Conservation (phyloP, 192 early-diverging fungal genomes). For the Backusella liffmaniae region DNA sequence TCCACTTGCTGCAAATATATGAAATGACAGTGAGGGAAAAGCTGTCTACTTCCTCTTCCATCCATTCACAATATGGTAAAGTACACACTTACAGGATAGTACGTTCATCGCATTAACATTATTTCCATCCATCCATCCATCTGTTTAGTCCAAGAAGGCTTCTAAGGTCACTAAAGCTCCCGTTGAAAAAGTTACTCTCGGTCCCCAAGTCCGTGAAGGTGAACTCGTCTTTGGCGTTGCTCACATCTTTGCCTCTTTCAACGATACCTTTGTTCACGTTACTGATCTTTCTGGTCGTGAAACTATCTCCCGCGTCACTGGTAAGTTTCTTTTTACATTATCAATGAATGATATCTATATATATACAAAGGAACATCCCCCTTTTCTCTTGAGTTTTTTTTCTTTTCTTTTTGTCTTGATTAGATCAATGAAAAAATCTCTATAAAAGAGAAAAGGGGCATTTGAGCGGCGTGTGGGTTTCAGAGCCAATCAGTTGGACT, state of each 20-base stretch:
- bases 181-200: constrained; percentile 86
- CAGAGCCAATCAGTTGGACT: constrained; percentile 11
- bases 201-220: constrained; percentile 96
- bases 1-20: not conserved
- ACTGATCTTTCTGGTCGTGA: constrained; percentile 99
- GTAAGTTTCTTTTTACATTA: constrained; percentile 52
- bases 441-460: not conserved
- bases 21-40: not conserved
- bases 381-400: not conserved
- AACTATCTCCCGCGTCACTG: constrained; percentile 98
- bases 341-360: not conserved
- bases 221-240: constrained; percentile 99
- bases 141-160: constrained; percentile 31
- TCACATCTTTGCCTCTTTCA: constrained; percentile 99
- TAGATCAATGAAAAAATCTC: not conserved
- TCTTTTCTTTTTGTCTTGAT: not conserved
- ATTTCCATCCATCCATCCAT: not conserved
- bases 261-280: constrained; percentile 99
- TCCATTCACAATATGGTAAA: constrained; percentile 9
- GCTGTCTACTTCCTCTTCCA: not conserved
- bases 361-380: not conserved
- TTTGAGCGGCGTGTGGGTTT: constrained; percentile 29
- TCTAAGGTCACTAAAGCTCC: constrained; percentile 17
- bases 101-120: not conserved
- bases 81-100: not conserved